Base-by-base conservation (phyloP, 2,329 filamentous ascomycete species). In the Fonsecaea monophora region DNA sequence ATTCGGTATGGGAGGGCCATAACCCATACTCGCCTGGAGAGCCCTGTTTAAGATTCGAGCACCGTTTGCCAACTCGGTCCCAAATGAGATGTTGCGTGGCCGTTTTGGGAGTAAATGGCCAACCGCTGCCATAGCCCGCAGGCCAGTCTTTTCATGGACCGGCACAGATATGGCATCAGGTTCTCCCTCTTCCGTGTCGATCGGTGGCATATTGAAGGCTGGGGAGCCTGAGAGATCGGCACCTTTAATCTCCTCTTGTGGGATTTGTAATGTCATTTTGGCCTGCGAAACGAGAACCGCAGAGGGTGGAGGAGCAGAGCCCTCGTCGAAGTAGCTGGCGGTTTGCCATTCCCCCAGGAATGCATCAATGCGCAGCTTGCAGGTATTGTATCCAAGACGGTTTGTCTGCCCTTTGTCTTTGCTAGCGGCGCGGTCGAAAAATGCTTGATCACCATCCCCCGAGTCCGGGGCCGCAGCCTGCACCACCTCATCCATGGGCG, bases 271-370 rank as follows among this genome's bases (percentile, higher is more conserved):
- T 73, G 96, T 92, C 30, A 92, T 91, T 78, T 97, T 98, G 35
- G 95, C 94, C 48, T 88, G 87, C 32, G 91, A 91, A 2, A 98
- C 84, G 92, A 99, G 96, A 80, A 95, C 86, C 3, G 90, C 87
- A 2, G 92, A 94, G 53, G 88, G 87, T 0, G 95, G 95, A 10
- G 95, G 95, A 2, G 93, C 92, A 0, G 91, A 94, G 70, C 97
- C 97, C 60, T 91, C 86, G 69, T 97, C 93, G 74, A 94, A 99
- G 78, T 99, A 99, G 75, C 94, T 90, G 0, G 93, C 92, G 1
- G 91, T 92, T 35, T 98, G 84, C 95, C 95, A 99, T 82, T 99
- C 95, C 57, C 95, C 94, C 0, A 99, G 84, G 75, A 96, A 97
- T 0, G 94, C 90, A 78, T 99, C 95, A 5, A 99, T 85, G 0